Evolutionary conservation across 1,139 yeast species (phyloP), one percentile per base, ranked within the genome.

Genomic region (Torulaspora globosa): DNA sequence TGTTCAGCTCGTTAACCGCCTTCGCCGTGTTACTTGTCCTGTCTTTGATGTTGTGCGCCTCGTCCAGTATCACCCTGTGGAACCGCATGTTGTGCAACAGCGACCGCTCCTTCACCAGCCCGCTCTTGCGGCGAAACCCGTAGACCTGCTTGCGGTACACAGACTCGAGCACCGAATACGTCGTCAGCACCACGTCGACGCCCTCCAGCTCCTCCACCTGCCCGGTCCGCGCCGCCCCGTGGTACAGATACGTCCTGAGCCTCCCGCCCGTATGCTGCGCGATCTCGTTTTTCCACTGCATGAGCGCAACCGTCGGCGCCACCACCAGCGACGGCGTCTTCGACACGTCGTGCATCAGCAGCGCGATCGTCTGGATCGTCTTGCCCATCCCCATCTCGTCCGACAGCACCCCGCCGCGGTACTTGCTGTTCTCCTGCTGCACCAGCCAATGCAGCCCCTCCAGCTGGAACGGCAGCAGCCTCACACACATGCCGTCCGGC

Each of bases 371-470:
- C 67, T 92, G 98, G 42, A 92, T 89, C 1, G 98, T 92, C 62
- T 92, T 92, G 56, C 98, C 98, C 97, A 92, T 90, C 40, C 98
- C 98, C 98, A 92, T 92, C 67, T 92, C 99, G 69, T 92, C 99
- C 2, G 98, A 98, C 41, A 92, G 70, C n/a, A 92, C 82, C 3
- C 98, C 98, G 19, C 98, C 97, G 14, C 76, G 73, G 63, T 85
- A 92, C 14, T 50, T 52, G 16, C 89, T 76, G 28, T 79, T 79
- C 63, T 92, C 98, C 67, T 92, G 97, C 44, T 79, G 74, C 15
- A 78, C 58, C 48, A 92, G 74, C 99, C 99, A 92, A 59, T 85
- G 78, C 42, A 92, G 72, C 21, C 98, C 98, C 69, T 92, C 99
- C 12, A 79, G 72, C 67, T 92, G 99, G 66, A 94, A 92, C 0